Evolutionary conservation across 768 basidiomycete genomes (phyloP).

Genomic region (Russula olivacea): DNA sequence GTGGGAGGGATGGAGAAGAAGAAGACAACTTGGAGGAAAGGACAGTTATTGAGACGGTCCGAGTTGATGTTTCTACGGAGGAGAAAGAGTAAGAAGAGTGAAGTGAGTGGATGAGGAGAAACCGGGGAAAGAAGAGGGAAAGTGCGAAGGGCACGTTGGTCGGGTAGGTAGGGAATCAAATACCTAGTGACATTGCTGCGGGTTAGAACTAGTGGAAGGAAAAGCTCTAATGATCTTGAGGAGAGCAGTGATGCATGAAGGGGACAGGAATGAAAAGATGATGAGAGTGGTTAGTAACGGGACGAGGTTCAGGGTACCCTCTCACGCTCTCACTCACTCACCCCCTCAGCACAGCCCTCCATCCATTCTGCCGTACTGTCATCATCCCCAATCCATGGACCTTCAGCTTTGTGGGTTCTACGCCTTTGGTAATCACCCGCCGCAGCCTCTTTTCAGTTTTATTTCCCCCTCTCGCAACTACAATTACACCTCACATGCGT

Average conservation of each 20-base stretch:
- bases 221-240: slow-evolving; percentile 1
- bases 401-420: neutral
- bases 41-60: slow-evolving; percentile 8
- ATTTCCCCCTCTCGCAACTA: neutral
- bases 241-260: slow-evolving; percentile 2
- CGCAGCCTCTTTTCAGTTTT: neutral
- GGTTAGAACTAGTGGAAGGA: neutral
- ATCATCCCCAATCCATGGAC: neutral
- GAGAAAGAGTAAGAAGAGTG: neutral
- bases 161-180: neutral
- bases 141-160: neutral
- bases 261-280: neutral
- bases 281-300: slow-evolving; percentile 1
- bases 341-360: neutral
- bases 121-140: slow-evolving; percentile 7
- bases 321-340: neutral
- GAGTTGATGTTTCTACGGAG: slow-evolving; percentile 18
- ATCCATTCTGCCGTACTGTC: neutral
- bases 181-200: slow-evolving; percentile 23
- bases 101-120: slow-evolving; percentile 5
- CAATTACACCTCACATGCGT: neutral
- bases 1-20: slow-evolving; percentile 2
- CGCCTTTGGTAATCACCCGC: neutral
- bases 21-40: slow-evolving; percentile 15
- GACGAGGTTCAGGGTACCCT: slow-evolving; percentile 18